A percentile compares a stretch with the other conserved stretches of the same genome.
Evolutionary conservation across 768 basidiomycete species (phyloP).

Genomic region (Mycena albidolilacea): DNA sequence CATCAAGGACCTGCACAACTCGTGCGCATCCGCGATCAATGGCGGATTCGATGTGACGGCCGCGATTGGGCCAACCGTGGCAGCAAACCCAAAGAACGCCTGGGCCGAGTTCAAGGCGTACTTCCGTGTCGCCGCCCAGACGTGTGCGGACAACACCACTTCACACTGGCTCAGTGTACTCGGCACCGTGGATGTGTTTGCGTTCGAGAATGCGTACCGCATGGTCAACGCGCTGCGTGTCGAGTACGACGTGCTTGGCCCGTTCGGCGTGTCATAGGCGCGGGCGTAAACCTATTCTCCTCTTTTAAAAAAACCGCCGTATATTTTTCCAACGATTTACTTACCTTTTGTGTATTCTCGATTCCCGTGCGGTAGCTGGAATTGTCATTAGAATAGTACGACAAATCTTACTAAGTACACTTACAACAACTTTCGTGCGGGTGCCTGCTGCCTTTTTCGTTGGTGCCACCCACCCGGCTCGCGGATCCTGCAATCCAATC

Average conservation of each 20-base stretch:
- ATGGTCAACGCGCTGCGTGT: conserved; percentile 1
- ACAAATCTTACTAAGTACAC: conserved; percentile 21
- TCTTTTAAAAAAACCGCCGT: background rate
- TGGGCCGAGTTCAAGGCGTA: conserved; percentile 20
- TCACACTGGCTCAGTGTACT: no score
- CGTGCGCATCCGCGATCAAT: background rate
- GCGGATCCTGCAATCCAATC: background rate
- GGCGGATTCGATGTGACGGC: conserved; percentile 11
- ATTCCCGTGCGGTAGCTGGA: conserved; percentile 5
- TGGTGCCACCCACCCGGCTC: conserved; percentile 5
- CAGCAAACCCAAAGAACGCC: conserved; percentile 3
- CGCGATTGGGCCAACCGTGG: conserved; percentile 14
- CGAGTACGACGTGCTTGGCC: conserved; percentile 13
- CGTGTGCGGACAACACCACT: background rate
- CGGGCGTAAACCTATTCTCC: background rate
- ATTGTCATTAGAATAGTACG: conserved; percentile 17
- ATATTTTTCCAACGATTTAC: conserved; percentile 12
- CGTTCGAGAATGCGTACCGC: no score
- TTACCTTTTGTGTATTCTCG: conserved; percentile 11
- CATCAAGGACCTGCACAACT: background rate
- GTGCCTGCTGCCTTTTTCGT: conserved; percentile 16
- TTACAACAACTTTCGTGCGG: conserved; percentile 5
- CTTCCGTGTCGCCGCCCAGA: conserved; percentile 4
- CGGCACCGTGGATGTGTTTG: no score
- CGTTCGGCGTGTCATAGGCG: conserved; percentile 12